Evolutionary conservation across 2,329 filamentous ascomycete genomes (phyloP).

Genomic region (Botryotinia convoluta): DNA sequence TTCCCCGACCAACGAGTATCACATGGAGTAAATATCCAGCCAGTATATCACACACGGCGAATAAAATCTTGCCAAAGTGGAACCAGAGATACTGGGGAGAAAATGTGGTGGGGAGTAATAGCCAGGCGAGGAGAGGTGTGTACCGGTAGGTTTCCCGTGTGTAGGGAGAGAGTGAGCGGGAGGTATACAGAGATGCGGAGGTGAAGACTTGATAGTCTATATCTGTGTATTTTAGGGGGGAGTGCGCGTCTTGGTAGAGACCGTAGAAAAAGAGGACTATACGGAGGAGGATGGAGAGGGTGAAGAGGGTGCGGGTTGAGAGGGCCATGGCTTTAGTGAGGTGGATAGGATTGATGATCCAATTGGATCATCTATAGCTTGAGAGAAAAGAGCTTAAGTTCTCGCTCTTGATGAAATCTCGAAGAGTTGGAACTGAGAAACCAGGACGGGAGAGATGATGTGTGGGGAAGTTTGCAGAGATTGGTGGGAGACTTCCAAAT

Average conservation of each 20-base stretch:
- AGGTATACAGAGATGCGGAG: conserved; percentile 78
- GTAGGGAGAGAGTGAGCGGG: conserved; percentile 72
- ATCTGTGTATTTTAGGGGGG: conserved; percentile 94
- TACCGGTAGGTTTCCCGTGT: conserved; percentile 93
- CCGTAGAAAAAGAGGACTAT: conserved; percentile 78
- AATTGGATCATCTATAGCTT: neutral
- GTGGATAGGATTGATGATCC: neutral
- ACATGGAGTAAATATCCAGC: conserved; percentile 75
- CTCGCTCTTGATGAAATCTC: neutral
- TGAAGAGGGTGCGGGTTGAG: conserved; percentile 51
- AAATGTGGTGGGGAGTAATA: conserved; percentile 77
- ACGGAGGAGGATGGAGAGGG: conserved; percentile 63
- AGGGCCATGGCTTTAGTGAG: neutral
- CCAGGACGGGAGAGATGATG: neutral
- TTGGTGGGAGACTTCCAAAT: neutral
- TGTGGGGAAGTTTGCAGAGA: neutral
- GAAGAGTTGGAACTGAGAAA: neutral
- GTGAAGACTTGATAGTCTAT: conserved; percentile 99
- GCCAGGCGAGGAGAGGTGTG: conserved; percentile 89
- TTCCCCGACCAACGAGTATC: conserved; percentile 45
- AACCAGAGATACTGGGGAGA: conserved; percentile 50
- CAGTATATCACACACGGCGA: conserved; percentile 77
- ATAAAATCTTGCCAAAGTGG: conserved; percentile 82
- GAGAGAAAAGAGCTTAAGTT: neutral
- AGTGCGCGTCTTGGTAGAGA: conserved; percentile 86